These are phyloP conservation scores for Tricholoma sp. DNA, from an alignment of 768 basidiomycete species.

Conservation along the genomic window DNA sequence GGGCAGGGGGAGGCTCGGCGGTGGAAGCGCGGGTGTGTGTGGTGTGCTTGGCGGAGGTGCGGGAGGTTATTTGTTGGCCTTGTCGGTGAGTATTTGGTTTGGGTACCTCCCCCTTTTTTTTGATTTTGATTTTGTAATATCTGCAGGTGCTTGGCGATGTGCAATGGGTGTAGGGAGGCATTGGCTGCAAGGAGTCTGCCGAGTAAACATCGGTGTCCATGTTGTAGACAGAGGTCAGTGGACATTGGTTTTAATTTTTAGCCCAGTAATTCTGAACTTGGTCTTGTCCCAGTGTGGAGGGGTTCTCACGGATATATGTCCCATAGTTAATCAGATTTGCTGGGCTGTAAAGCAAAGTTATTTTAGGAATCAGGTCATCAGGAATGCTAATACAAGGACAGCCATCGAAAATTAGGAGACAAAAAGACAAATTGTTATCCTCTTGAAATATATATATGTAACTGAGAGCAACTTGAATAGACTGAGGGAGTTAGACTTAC, in stretches of 20 bases:
- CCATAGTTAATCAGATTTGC: constrained; percentile 38
- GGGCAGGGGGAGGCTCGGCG: background rate
- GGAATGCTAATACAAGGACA: too few relatives aligned
- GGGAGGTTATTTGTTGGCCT: constrained; percentile 83
- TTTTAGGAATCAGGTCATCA: too few relatives aligned
- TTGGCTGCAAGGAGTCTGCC: constrained; percentile 49
- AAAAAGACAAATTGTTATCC: too few relatives aligned
- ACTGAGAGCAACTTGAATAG: too few relatives aligned
- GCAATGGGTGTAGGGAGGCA: constrained; percentile 60
- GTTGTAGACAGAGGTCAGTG: constrained; percentile 51
- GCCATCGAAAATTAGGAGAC: too few relatives aligned
- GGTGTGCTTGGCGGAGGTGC: constrained; percentile 60
- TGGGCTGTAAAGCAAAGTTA: background rate
- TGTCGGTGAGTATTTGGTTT: too few relatives aligned
- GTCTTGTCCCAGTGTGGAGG: constrained; percentile 31
- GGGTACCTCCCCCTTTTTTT: constrained; percentile 7
- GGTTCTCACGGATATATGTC: constrained; percentile 59
- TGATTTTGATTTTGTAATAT: background rate
- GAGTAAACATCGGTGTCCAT: constrained; percentile 61
- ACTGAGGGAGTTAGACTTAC: too few relatives aligned
- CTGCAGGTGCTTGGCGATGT: constrained; percentile 51
- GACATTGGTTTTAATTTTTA: constrained; percentile 5
- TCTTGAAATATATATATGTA: too few relatives aligned
- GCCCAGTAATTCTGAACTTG: background rate
- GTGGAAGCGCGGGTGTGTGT: constrained; percentile 42